Conservation (phyloP, 1,284 basidiomycete species). For the Puccinia novopanici region DNA sequence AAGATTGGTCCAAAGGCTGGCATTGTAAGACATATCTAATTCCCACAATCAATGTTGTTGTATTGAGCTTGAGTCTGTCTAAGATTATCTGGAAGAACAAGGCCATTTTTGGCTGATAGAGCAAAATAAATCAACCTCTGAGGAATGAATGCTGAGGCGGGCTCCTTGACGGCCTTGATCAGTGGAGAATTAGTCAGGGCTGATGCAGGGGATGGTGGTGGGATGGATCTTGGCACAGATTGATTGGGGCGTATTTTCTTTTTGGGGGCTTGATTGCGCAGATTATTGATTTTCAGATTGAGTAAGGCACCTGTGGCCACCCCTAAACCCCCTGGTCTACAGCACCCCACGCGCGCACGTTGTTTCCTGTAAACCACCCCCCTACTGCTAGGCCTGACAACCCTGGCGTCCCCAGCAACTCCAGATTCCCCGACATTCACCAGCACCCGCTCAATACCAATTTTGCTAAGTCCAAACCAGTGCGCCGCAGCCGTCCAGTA, state of each 20-base stretch:
- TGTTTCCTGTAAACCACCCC: no score
- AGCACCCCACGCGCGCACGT: no score
- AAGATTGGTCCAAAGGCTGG: constrained; percentile 31
- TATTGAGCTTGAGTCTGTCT: constrained; percentile 1
- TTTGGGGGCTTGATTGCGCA: constrained; percentile 35
- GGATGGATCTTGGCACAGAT: constrained; percentile 3
- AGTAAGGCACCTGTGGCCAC: no score
- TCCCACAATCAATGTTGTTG: constrained; percentile 9
- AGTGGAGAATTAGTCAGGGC: constrained; percentile 51
- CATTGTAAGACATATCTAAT: constrained; percentile 20
- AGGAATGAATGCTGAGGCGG: constrained; percentile 52
- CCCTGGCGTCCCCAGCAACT: no score
- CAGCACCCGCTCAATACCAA: no score
- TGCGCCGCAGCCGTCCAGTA: no score
- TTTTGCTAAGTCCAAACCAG: no score
- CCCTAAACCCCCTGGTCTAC: no score
- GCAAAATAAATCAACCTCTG: constrained; percentile 53
- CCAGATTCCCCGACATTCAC: no score
- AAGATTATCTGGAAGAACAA: constrained; percentile 41
- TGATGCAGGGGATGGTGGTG: not conserved
- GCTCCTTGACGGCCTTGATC: constrained; percentile 53
- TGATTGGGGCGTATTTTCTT: not conserved
- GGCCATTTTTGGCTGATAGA: constrained; percentile 52
- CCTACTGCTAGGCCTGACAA: no score
- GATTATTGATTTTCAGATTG: constrained; percentile 48